phyloP scores from a whole-genome alignment of 2,329 filamentous ascomycete genomes.

The Epichloe coenophiala region DNA sequence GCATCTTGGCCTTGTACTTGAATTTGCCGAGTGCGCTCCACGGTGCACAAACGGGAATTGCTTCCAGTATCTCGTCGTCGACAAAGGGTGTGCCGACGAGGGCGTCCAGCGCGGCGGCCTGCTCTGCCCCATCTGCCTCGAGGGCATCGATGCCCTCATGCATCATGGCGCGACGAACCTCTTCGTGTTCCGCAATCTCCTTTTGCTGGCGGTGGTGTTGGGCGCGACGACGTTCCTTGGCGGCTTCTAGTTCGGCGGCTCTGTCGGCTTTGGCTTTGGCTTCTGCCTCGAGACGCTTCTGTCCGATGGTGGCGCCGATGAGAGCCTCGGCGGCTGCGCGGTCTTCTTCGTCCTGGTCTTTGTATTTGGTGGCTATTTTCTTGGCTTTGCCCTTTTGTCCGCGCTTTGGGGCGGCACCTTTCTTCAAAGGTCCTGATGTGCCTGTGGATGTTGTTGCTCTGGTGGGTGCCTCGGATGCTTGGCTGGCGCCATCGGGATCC shows the following conservation, averaged over 20 bases:
- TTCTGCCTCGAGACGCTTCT: constrained; percentile 55
- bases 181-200: constrained; percentile 65
- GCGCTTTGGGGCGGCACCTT: constrained; percentile 36
- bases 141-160: constrained; percentile 45
- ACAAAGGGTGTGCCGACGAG: constrained; percentile 66
- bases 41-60: constrained; percentile 49
- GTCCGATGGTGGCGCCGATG: constrained; percentile 62
- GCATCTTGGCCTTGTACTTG: constrained; percentile 92
- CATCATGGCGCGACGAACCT: constrained; percentile 46
- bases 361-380: constrained; percentile 82
- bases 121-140: constrained; percentile 45
- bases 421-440: constrained; percentile 21
- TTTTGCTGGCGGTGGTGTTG: constrained; percentile 70
- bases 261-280: constrained; percentile 58
- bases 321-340: constrained; percentile 69
- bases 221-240: constrained; percentile 60
- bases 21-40: constrained; percentile 51
- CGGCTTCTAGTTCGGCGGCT: constrained; percentile 48
- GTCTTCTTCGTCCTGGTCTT: constrained; percentile 88
- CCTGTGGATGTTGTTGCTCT: neutral
- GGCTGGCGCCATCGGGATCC: neutral
- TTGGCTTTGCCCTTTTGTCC: constrained; percentile 75
- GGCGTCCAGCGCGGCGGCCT: constrained; percentile 45
- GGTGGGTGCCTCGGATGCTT: constrained; percentile 10
- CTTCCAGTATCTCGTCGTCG: constrained; percentile 70